Evolutionary conservation across 148 eudicot genomes (phyloP).

Genomic region (Heliamphora exappendiculata): DNA sequence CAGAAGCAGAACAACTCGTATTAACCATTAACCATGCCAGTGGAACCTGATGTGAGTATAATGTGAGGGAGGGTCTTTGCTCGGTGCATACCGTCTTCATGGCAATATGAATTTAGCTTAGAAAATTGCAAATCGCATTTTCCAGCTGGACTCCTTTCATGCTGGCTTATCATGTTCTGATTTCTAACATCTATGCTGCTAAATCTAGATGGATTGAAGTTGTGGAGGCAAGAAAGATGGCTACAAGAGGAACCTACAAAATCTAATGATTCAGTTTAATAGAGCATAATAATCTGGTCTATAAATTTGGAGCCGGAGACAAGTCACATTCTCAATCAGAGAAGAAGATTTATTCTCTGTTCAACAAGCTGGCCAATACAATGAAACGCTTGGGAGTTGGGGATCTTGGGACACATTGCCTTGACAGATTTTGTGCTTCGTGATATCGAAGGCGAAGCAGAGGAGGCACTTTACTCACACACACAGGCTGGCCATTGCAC

Average conservation of each 20-base stretch:
- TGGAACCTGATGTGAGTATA: constrained; percentile 13
- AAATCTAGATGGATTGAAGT: constrained; percentile 15
- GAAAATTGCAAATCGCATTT: constrained; percentile 7
- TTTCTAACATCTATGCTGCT: constrained; percentile 19
- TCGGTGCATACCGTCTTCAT: constrained; percentile 11
- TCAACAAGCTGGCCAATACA: constrained; percentile 4
- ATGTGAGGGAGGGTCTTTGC: constrained; percentile 19
- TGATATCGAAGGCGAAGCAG: constrained; percentile 16
- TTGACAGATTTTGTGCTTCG: constrained; percentile 15
- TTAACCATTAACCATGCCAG: constrained; percentile 12
- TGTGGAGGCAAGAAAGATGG: constrained; percentile 13
- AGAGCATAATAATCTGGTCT: constrained; percentile 8
- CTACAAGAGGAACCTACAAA: background rate
- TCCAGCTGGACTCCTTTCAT: constrained; percentile 11
- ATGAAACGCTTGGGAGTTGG: constrained; percentile 9
- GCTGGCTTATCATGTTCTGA: constrained; percentile 14
- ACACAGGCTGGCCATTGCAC: constrained; percentile 17
- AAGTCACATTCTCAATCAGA: constrained; percentile 12
- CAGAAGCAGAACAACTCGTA: constrained; percentile 10
- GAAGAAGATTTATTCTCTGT: constrained; percentile 9
- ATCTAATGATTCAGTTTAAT: constrained; percentile 12
- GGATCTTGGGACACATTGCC: constrained; percentile 15
- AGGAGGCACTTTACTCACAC: constrained; percentile 14
- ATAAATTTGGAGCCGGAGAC: constrained; percentile 15
- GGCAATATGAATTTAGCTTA: constrained; percentile 12